phyloP scores from a whole-genome alignment of 495 filamentous ascomycete species.

The Copromyces sp. region DNA sequence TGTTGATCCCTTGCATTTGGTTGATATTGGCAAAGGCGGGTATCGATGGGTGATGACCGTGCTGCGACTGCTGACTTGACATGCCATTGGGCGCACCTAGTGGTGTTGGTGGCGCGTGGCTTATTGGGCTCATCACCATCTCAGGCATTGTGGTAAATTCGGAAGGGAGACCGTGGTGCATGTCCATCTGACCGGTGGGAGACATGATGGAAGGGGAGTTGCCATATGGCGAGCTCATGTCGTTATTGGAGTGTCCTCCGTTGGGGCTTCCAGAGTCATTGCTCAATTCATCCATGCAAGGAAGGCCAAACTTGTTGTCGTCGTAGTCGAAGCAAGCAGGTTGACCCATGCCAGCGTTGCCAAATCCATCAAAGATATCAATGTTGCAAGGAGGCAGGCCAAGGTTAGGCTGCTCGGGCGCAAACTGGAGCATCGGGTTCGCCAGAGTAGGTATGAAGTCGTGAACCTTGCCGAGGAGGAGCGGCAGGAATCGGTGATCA shows the following conservation, averaged over 20 bases:
- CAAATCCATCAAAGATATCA: slow-evolving; percentile 51
- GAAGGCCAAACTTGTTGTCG: slow-evolving; percentile 26
- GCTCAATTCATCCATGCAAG: slow-evolving; percentile 32
- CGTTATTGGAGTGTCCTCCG: slow-evolving; percentile 20
- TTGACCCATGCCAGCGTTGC: slow-evolving; percentile 39
- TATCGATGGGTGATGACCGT: slow-evolving; percentile 20
- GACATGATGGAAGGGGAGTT: slow-evolving; percentile 38
- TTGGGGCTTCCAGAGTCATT: slow-evolving; percentile 29
- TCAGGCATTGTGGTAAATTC: slow-evolving; percentile 37
- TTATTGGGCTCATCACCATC: slow-evolving; percentile 38
- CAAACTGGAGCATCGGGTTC: slow-evolving; percentile 44
- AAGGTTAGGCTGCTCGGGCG: slow-evolving; percentile 29
- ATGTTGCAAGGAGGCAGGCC: slow-evolving; percentile 23
- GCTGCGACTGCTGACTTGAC: slow-evolving; percentile 25
- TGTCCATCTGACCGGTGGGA: slow-evolving; percentile 24
- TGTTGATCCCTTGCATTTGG: slow-evolving; percentile 26
- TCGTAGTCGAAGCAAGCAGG: slow-evolving; percentile 24
- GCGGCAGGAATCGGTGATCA: slow-evolving; percentile 57
- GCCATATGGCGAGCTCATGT: slow-evolving; percentile 37
- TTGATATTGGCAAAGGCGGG: slow-evolving; percentile 24
- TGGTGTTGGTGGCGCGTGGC: slow-evolving; percentile 22
- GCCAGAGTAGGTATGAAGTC: slow-evolving; percentile 53
- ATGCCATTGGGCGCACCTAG: slow-evolving; percentile 22
- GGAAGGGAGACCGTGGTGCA: slow-evolving; percentile 18
- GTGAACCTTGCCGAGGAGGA: slow-evolving; percentile 58